A percentile compares a stretch with the other conserved stretches of the same genome.
Conservation (phyloP, 371 early-diverging fungal genomes). For the Syncephalis plumigaleata region DNA sequence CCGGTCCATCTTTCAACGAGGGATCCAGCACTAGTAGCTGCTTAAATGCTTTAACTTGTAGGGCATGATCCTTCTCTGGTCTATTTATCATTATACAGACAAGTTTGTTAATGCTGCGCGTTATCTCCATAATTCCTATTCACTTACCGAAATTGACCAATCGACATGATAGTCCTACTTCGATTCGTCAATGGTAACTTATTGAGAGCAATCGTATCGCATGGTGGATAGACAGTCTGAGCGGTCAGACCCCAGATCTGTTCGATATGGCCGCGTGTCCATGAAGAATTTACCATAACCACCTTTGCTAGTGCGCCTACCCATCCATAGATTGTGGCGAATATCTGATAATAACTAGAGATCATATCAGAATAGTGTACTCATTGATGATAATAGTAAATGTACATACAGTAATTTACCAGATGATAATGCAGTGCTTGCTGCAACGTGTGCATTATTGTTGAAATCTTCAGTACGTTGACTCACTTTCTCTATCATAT, state of each 20-base stretch:
- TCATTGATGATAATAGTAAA: background rate
- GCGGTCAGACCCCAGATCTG: constrained; percentile 43
- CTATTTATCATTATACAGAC: constrained; percentile 15
- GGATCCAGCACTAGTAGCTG: constrained; percentile 28
- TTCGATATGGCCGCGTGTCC: constrained; percentile 86
- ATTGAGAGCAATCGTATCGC: constrained; percentile 54
- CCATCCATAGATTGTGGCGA: constrained; percentile 54
- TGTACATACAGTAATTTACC: constrained; percentile 40
- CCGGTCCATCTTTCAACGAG: constrained; percentile 14
- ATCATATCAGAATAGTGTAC: background rate
- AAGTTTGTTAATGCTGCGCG: background rate
- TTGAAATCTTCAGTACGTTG: constrained; percentile 44
- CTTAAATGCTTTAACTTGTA: constrained; percentile 64
- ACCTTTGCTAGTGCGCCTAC: constrained; percentile 62
- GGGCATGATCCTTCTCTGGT: constrained; percentile 82
- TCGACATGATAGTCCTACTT: constrained; percentile 45
- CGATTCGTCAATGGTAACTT: constrained; percentile 26
- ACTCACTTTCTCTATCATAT: constrained; percentile 74
- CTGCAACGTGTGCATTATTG: constrained; percentile 33
- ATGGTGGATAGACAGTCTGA: constrained; percentile 80
- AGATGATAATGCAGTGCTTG: constrained; percentile 30
- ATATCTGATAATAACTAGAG: constrained; percentile 58
- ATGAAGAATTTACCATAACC: constrained; percentile 83
- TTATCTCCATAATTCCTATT: background rate
- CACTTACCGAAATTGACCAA: constrained; percentile 76